A percentile compares a stretch with the other conserved stretches of the same genome.
Conservation (phyloP, 768 basidiomycete genomes). For the Pholiota molesta region DNA sequence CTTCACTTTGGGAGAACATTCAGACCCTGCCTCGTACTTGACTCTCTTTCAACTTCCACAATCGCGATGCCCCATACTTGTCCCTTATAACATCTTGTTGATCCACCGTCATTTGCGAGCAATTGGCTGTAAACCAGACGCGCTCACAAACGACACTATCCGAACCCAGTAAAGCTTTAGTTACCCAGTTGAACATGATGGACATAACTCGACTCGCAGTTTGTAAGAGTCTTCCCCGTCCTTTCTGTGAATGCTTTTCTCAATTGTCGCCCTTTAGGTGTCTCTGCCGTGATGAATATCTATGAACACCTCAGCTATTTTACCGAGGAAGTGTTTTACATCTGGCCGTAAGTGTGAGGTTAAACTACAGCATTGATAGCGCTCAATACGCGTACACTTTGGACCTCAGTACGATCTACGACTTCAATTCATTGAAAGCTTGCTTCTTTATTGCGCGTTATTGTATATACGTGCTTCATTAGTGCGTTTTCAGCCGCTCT, state of each 20-base stretch:
- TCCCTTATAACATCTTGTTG: neutral
- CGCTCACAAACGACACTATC: neutral
- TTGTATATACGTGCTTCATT: constrained; percentile 9
- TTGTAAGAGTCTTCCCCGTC: neutral
- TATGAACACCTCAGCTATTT: constrained; percentile 8
- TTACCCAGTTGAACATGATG: neutral
- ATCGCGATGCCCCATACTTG: neutral
- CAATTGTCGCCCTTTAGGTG: neutral
- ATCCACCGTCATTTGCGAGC: neutral
- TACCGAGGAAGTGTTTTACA: constrained; percentile 11
- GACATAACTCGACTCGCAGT: constrained; percentile 10
- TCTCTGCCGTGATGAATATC: constrained; percentile 3
- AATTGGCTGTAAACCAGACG: no score
- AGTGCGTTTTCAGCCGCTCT: neutral
- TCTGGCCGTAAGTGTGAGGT: constrained; percentile 7
- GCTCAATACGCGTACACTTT: neutral
- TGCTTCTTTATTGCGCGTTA: constrained; percentile 13
- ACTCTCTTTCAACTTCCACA: neutral
- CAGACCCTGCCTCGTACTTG: neutral
- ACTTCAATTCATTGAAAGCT: constrained; percentile 2
- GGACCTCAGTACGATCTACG: neutral
- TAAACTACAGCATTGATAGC: neutral
- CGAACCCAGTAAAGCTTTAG: neutral
- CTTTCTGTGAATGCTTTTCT: neutral
- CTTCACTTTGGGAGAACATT: neutral